phyloP scores from a whole-genome alignment of 768 basidiomycete genomes.

The Phlebiopsis flavidoalba region DNA sequence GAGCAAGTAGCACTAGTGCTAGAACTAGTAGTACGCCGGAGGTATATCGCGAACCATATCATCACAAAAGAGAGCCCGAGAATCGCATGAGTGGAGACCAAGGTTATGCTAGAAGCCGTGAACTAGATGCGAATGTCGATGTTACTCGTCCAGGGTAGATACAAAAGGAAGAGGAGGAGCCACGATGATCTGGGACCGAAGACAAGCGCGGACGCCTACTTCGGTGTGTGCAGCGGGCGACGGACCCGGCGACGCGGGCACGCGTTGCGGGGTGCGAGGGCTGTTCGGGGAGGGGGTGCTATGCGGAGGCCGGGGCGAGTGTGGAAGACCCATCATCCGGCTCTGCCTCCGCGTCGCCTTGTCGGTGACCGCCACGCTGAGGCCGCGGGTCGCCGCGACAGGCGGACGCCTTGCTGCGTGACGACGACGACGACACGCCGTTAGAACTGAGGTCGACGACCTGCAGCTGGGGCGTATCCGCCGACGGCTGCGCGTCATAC shows the following conservation, averaged over 20 bases:
- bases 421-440: slow-evolving; percentile 23
- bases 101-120: background rate
- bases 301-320: slow-evolving; percentile 28
- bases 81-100: background rate
- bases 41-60: slow-evolving; percentile 5
- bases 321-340: slow-evolving; percentile 58
- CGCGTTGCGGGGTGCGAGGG: slow-evolving; percentile 10
- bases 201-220: slow-evolving; percentile 2
- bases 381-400: slow-evolving; percentile 65
- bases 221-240: slow-evolving; percentile 11
- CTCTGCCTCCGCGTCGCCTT: slow-evolving; percentile 56
- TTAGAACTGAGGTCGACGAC: slow-evolving; percentile 23
- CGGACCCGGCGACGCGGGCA: background rate
- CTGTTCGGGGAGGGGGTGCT: slow-evolving; percentile 4
- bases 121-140: background rate
- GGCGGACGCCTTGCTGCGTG: slow-evolving; percentile 48
- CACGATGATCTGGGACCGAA: background rate
- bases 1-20: slow-evolving; percentile 6
- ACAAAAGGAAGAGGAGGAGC: background rate
- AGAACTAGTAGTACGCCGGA: background rate
- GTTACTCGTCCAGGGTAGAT: background rate
- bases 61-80: background rate
- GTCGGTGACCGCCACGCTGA: slow-evolving; percentile 58
- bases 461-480: slow-evolving; percentile 25
- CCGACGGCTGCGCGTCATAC: slow-evolving; percentile 8